phyloP scores from a whole-genome alignment of 352 stramenopile species.

The Pythium scleroteichum region DNA sequence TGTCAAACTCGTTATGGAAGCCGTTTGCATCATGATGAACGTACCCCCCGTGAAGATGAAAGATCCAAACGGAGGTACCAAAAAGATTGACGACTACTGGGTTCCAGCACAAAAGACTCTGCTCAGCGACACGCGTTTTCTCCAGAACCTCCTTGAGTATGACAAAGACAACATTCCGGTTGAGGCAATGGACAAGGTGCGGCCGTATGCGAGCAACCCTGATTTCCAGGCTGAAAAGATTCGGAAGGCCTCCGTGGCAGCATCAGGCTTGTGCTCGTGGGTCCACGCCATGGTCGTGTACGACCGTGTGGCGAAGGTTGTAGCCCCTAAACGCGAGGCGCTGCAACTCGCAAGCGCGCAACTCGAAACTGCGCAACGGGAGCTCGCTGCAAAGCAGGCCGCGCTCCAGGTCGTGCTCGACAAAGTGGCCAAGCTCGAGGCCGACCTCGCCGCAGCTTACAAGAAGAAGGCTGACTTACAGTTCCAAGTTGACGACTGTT shows the following conservation, averaged over 20 bases:
- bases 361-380: constrained; percentile 83
- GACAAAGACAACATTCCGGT: constrained; percentile 95
- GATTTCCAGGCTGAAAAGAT: constrained; percentile 95
- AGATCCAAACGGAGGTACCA: constrained; percentile 88
- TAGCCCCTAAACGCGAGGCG: constrained; percentile 92
- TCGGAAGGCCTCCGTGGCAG: constrained; percentile 93
- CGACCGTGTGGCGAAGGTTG: constrained; percentile 91
- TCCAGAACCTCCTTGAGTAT: constrained; percentile 94
- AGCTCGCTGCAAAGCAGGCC: constrained; percentile 89
- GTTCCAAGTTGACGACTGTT: constrained; percentile 92
- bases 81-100: constrained; percentile 96
- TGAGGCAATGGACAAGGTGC: constrained; percentile 92
- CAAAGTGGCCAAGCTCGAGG: constrained; percentile 89
- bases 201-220: constrained; percentile 76
- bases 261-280: constrained; percentile 93
- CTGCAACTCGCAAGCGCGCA: constrained; percentile 88
- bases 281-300: constrained; percentile 97
- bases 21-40: constrained; percentile 95
- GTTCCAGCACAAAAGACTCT: constrained; percentile 91
- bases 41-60: constrained; percentile 92
- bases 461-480: constrained; percentile 92
- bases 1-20: constrained; percentile 95
- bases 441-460: constrained; percentile 87
- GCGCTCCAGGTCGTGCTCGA: constrained; percentile 92
- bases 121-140: constrained; percentile 91